Evolutionary conservation across 208 protist genomes (phyloP).

Genomic region (Trypanosoma brucei): DNA sequence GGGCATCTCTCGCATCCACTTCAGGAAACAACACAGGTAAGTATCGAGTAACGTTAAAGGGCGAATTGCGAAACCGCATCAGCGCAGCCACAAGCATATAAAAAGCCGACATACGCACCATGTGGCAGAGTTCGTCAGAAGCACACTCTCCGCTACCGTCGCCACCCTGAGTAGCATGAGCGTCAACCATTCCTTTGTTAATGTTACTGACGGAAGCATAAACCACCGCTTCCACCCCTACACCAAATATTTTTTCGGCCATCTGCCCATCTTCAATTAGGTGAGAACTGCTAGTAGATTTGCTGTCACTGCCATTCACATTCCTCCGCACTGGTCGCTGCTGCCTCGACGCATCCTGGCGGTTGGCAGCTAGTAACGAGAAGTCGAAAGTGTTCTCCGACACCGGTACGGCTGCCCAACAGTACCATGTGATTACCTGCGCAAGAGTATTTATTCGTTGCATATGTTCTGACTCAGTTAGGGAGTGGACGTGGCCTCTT

Average conservation of each 20-base stretch:
- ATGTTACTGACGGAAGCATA: slow-evolving; percentile 21
- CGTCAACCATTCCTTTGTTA: neutral
- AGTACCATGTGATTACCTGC: slow-evolving; percentile 49
- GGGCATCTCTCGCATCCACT: slow-evolving; percentile 34
- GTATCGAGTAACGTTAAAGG: slow-evolving; percentile 48
- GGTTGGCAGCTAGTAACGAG: slow-evolving; percentile 5
- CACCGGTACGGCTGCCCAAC: slow-evolving; percentile 32
- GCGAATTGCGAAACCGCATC: slow-evolving; percentile 46
- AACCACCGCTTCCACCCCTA: slow-evolving; percentile 15
- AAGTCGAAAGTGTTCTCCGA: slow-evolving; percentile 19
- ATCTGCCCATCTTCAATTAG: slow-evolving; percentile 5
- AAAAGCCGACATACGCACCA: slow-evolving; percentile 38
- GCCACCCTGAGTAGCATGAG: neutral
- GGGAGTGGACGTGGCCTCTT: neutral
- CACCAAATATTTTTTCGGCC: slow-evolving; percentile 22
- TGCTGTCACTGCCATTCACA: neutral
- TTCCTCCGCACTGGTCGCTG: neutral
- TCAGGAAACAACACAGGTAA: slow-evolving; percentile 67
- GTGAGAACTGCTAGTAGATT: neutral
- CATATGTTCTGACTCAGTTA: neutral
- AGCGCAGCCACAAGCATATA: slow-evolving; percentile 44
- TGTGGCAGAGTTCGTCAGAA: slow-evolving; percentile 5
- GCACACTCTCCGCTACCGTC: neutral
- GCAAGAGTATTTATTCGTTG: slow-evolving; percentile 19
- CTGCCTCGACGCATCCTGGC: slow-evolving; percentile 7